Base-by-base conservation (phyloP, 2,329 filamentous ascomycete genomes). In the Pleurostoma richardsiae region DNA sequence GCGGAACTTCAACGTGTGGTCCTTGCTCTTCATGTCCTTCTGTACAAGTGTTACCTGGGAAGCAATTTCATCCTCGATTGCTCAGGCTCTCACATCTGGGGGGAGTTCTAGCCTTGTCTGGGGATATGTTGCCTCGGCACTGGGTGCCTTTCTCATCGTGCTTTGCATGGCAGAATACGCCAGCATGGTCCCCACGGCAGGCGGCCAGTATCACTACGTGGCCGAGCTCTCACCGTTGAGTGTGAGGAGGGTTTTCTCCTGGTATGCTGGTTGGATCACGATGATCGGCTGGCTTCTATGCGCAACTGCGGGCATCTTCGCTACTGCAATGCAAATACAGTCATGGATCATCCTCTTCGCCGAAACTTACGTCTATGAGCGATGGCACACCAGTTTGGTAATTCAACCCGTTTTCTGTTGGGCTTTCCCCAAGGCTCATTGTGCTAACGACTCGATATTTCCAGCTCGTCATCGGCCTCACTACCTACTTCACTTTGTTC, bases 171-270 rank as follows among this genome's bases (percentile, higher is more conserved):
- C 49, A 30, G 49, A 51, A 44, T 49, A 49, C 36, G 42, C 38
- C 39, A 46, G 43, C 41, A 51, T 51, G 49, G 42, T 39, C 33
- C 49, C 49, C 8, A 49, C 47, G 8, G 49, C 49, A 3, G 49
- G 49, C 8, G 49, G 49, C 6, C 49, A 51, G 38, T 51, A 51
- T 39, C 46, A 49, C 41, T 51, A 47, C 46, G 49, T 51, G 6
- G 43, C 43, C 10, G 47, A 49, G 39, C 48, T 49, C n/a, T 46
- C 49, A 26, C 49, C 49, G 1, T 39, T 44, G 1, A 40, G 44
- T 3, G 48, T 38, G 41, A 44, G 46, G 39, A 49, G 42, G 44
- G 47, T 44, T 39, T 41, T 44, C 10, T 49, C 46, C n/a, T 51
- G 49, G 26, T 46, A 44, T 5, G 42, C 47, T 3, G 49, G 49